These are phyloP conservation scores for Argentina anserina DNA, from an alignment of 306 rosid species.

Conservation along the genomic window DNA sequence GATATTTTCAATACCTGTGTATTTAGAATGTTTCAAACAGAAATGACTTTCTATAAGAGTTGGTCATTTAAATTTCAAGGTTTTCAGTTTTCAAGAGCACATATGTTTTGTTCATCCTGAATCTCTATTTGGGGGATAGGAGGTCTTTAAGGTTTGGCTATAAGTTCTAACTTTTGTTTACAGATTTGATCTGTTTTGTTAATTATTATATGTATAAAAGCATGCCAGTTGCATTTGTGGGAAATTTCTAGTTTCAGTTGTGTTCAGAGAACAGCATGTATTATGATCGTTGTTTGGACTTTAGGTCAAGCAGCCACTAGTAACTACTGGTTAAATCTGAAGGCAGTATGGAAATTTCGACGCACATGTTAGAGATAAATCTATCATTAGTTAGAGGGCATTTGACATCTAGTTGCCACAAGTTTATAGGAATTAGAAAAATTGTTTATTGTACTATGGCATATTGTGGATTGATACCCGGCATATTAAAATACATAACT, in stretches of 20 bases:
- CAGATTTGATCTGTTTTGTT: background rate
- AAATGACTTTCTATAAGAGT: background rate
- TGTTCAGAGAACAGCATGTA: background rate
- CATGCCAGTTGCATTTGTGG: background rate
- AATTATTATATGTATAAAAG: background rate
- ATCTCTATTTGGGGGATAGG: background rate
- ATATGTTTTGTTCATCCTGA: background rate
- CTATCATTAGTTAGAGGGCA: background rate
- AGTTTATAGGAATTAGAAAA: background rate
- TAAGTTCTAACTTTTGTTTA: background rate
- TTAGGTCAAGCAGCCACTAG: background rate
- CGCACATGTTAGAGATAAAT: background rate
- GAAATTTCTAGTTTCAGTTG: background rate
- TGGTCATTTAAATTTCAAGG: background rate
- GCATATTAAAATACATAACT: too few relatives aligned
- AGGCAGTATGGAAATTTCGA: background rate
- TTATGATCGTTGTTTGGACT: background rate
- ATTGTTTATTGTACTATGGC: background rate
- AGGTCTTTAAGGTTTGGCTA: background rate
- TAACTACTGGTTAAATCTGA: background rate
- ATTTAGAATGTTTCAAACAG: background rate
- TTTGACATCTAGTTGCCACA: background rate
- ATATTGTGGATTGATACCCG: background rate
- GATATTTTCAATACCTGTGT: conserved; percentile 8
- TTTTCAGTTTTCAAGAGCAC: background rate